phyloP scores from a whole-genome alignment of 202 grass and related monocot genomes.

The Panicum hallii region DNA sequence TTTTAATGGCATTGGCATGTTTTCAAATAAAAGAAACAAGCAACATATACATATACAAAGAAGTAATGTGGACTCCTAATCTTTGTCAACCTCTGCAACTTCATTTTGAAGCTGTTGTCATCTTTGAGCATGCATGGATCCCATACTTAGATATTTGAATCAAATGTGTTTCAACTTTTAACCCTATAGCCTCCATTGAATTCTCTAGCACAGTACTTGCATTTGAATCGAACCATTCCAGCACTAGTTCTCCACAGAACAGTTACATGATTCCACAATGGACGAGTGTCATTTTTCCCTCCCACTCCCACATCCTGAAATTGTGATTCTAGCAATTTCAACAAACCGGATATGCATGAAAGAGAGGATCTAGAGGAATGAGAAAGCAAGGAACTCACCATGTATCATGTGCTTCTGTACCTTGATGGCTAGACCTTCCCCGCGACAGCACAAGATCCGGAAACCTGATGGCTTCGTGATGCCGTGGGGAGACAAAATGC shows the following conservation, averaged over 20 bases:
- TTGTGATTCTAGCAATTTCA: not conserved
- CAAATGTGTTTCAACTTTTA: not conserved
- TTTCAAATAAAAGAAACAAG: not conserved
- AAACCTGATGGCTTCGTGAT: too few species aligned
- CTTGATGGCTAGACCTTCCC: too few species aligned
- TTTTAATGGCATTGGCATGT: not conserved
- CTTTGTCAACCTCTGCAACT: not conserved
- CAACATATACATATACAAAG: not conserved
- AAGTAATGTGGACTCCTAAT: not conserved
- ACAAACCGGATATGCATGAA: not conserved
- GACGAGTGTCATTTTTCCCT: not conserved
- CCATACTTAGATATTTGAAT: not conserved
- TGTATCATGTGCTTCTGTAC: not conserved
- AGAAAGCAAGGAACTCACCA: not conserved
- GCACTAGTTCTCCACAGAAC: not conserved
- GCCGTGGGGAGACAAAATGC: too few species aligned
- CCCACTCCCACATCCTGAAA: not conserved
- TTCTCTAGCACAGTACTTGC: not conserved
- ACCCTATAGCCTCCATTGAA: slow-evolving; percentile 8
- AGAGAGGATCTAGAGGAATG: not conserved
- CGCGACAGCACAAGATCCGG: too few species aligned
- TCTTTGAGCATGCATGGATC: not conserved
- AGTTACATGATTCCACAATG: not conserved
- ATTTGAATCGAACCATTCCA: not conserved
- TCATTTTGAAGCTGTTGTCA: not conserved